These are phyloP conservation scores for Aeminium ludgeri DNA, from an alignment of 495 filamentous ascomycete species.

Conservation along the genomic window DNA sequence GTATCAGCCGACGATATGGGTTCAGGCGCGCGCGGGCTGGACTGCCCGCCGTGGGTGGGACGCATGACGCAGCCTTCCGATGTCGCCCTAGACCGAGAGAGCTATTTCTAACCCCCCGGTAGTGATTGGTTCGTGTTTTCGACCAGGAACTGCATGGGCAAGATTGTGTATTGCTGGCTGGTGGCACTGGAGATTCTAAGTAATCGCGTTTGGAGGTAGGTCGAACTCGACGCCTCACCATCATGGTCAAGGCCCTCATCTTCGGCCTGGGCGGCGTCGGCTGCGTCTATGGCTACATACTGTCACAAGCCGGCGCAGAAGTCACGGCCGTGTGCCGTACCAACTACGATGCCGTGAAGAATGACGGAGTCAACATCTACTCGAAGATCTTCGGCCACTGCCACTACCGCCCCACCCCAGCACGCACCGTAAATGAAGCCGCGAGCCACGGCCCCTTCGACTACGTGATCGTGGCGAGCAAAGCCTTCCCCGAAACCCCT, in stretches of 20 bases:
- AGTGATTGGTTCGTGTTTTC: no score
- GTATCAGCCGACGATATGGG: no score
- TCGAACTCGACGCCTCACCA: neutral
- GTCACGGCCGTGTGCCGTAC: constrained; percentile 38
- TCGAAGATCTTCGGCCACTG: constrained; percentile 32
- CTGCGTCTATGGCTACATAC: constrained; percentile 32
- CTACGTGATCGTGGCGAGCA: constrained; percentile 37
- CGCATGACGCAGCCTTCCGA: no score
- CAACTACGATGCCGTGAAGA: constrained; percentile 33
- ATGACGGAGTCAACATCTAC: constrained; percentile 35
- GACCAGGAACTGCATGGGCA: no score
- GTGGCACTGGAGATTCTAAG: no score
- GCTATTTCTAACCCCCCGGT: no score
- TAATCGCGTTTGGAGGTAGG: no score
- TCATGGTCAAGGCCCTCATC: constrained; percentile 25
- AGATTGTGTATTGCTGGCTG: no score
- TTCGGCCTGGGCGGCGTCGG: constrained; percentile 40
- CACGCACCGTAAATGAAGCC: constrained; percentile 26
- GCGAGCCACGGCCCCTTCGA: constrained; percentile 26
- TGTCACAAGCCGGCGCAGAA: constrained; percentile 28
- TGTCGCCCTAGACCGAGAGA: no score
- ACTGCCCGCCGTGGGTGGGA: no score
- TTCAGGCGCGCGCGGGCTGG: no score
- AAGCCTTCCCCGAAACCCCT: constrained; percentile 23
- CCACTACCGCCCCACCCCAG: constrained; percentile 27